These are phyloP conservation scores for Cornus suecica DNA, from an alignment of 148 eudicot species.

Conservation along the genomic window DNA sequence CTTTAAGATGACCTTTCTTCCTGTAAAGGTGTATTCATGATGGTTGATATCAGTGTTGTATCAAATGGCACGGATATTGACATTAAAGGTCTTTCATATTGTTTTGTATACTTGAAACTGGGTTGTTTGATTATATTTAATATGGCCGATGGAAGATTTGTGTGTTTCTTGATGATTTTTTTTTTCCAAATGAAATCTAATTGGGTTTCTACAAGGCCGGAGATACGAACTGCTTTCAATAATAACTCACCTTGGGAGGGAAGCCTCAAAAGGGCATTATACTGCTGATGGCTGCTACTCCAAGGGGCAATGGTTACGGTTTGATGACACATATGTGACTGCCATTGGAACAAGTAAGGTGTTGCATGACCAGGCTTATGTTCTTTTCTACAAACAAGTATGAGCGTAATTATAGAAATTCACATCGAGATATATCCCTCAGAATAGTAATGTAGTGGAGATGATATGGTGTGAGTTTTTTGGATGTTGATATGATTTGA, in stretches of 20 bases:
- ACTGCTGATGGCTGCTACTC: conserved; percentile 82
- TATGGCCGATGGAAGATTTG: no score
- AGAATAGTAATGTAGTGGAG: not conserved
- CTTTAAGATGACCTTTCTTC: not conserved
- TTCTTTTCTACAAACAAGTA: conserved; percentile 85
- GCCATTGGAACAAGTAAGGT: conserved; percentile 63
- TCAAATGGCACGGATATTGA: not conserved
- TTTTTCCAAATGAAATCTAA: not conserved
- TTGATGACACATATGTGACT: conserved; percentile 80
- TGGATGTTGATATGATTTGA: not conserved
- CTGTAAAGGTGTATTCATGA: not conserved
- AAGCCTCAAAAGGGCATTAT: conserved; percentile 93
- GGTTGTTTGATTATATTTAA: not conserved
- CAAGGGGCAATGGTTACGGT: conserved; percentile 80
- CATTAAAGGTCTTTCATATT: not conserved
- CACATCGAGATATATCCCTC: not conserved
- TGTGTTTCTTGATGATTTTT: not conserved
- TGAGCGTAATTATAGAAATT: conserved; percentile 9
- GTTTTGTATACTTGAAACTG: not conserved
- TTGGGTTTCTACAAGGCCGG: conserved; percentile 53
- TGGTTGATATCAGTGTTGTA: no score
- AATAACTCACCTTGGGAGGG: conserved; percentile 87
- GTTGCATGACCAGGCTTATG: conserved; percentile 87
- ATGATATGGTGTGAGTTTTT: not conserved
- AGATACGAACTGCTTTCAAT: conserved; percentile 86